Conservation (phyloP, 1,139 yeast genomes). For the Blastobotrys capitulatus region DNA sequence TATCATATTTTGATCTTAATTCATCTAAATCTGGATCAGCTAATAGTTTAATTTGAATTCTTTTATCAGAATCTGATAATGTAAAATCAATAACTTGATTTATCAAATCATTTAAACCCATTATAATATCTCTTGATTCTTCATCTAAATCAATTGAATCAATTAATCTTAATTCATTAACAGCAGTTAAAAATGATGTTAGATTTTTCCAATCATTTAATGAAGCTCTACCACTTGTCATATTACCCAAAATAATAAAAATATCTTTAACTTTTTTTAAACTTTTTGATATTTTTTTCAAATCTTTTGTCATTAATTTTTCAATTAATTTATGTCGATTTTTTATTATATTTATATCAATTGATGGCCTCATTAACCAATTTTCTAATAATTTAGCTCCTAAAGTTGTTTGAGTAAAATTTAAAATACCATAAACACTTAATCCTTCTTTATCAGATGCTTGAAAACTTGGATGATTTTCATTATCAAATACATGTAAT, state of each 20-base stretch:
- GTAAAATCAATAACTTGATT: neutral
- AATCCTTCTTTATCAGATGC: neutral
- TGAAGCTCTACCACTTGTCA: neutral
- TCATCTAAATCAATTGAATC: neutral
- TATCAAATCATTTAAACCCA: neutral
- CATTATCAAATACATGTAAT: constrained; percentile 2
- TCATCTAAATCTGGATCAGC: constrained; percentile 5
- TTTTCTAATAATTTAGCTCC: constrained; percentile 1
- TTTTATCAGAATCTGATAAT: neutral
- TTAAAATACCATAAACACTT: neutral
- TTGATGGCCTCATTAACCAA: constrained; percentile 3
- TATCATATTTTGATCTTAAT: neutral
- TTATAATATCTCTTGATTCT: neutral
- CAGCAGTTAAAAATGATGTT: neutral
- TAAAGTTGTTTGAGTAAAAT: neutral
- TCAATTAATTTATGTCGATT: neutral
- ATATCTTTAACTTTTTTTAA: neutral
- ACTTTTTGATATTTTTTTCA: neutral
- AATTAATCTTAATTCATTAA: neutral
- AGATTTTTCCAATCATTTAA: neutral
- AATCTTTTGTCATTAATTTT: neutral
- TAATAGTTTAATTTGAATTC: neutral
- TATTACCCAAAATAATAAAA: neutral
- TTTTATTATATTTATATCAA: neutral
- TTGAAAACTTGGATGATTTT: neutral